phyloP scores from a whole-genome alignment of 441 rosid genomes.

The Bruguiera hainesii region DNA sequence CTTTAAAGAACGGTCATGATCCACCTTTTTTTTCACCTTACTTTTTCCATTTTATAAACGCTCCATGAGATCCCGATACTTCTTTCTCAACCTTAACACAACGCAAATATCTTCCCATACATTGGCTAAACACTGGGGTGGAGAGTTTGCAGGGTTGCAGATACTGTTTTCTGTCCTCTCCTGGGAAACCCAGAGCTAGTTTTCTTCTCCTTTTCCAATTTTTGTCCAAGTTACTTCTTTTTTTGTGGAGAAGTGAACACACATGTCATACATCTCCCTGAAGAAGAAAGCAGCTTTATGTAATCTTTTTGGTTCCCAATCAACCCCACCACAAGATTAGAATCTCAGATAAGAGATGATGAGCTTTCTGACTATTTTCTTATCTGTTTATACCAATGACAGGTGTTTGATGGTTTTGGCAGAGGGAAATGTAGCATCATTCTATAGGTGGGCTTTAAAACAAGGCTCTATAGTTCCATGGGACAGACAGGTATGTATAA shows the following conservation, averaged over 20 bases:
- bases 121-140: constrained; percentile 14
- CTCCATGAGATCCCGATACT: constrained; percentile 9
- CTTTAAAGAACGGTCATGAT: constrained; percentile 21
- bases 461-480: constrained; percentile 28
- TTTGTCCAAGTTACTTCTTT: constrained; percentile 20
- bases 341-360: constrained; percentile 60
- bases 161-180: constrained; percentile 25
- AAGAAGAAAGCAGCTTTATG: constrained; percentile 44
- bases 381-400: constrained; percentile 22
- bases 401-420: constrained; percentile 16
- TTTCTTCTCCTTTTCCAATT: neutral
- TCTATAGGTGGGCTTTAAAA: constrained; percentile 21
- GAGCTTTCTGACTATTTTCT: constrained; percentile 40
- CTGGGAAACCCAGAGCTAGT: constrained; percentile 10
- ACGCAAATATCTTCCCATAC: constrained; percentile 7
- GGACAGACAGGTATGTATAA: constrained; percentile 32
- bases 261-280: constrained; percentile 26
- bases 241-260: constrained; percentile 21
- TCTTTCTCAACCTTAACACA: constrained; percentile 20
- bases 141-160: constrained; percentile 15
- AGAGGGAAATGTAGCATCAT: constrained; percentile 5
- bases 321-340: constrained; percentile 53
- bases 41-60: constrained; percentile 3
- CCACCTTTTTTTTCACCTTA: neutral
- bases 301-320: constrained; percentile 47